Base-by-base conservation (phyloP, 306 rosid species). In the Citrullus mucosospermus region DNA sequence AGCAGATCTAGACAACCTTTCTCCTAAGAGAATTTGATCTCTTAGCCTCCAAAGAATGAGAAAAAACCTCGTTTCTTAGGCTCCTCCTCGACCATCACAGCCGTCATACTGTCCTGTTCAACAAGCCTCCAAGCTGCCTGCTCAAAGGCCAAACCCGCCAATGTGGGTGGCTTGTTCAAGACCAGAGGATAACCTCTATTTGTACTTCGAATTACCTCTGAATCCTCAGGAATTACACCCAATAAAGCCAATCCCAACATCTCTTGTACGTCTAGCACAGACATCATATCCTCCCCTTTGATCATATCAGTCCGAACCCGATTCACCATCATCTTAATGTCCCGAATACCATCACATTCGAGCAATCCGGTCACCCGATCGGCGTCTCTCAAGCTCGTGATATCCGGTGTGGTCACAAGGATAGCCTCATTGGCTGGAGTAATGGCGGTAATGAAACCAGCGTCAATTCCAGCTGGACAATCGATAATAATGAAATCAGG, bases 121-220 rank as follows among this genome's bases (percentile, higher is more conserved):
- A 96, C 98, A 63, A 96, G 98, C 81, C 99, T 88, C 99, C 99
- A 96, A 0, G 99, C 99, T 1, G 99, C 99, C 81, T 92, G 99
- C 85, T 96, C 98, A 71, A 96, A 96, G 13, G 99, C 97, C 86
- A 96, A 80, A 0, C 98, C 99, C 0, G 99, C 99, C 89, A 96
- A 84, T 6, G 99, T 91, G 0, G 99, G 99, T 13, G 99, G 99
- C 81, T 86, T 91, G 76, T 96, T 92, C 86, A 96, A 74, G 34
- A 96, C 98, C 72, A 92, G 80, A 41, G 99, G 99, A 68, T 86
- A 89, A 70, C 99, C 99, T 81, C 98, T 85, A 36, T 96, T 96
- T 10, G 99, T 96, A 82, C 99, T 96, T 20, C 98, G 80, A 32
- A 96, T 92, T 1, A 96, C 99, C 85, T 96, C 99, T 8, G 89